Percentiles rank a stretch among this genome's conserved stretches.
phyloP scores from a whole-genome alignment of 192 early-diverging fungal genomes.

The Backusella tarrabulga region DNA sequence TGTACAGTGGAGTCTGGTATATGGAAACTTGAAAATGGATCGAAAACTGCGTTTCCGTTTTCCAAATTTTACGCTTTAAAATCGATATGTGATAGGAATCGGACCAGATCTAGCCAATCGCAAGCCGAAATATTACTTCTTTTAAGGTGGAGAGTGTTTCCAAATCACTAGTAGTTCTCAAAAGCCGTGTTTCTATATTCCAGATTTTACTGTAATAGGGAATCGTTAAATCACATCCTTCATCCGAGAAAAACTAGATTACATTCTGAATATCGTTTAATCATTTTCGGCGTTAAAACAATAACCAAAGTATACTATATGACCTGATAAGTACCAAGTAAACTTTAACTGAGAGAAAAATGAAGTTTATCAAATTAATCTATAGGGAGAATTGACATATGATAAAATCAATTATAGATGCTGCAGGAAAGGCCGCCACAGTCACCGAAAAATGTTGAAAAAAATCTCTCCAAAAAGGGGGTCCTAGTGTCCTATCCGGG shows the following conservation, averaged over 20 bases:
- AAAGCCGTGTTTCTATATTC: too few species aligned
- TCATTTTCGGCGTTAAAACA: conserved; percentile 38
- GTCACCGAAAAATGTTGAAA: conserved; percentile 15
- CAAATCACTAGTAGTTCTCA: too few species aligned
- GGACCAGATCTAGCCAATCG: too few species aligned
- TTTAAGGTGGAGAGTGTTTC: too few species aligned
- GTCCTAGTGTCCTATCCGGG: conserved; percentile 18
- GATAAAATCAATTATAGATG: conserved; percentile 12
- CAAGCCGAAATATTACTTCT: too few species aligned
- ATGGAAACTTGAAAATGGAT: too few species aligned
- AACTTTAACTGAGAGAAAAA: conserved; percentile 34
- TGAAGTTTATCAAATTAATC: conserved; percentile 13
- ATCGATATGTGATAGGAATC: too few species aligned
- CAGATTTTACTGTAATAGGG: too few species aligned
- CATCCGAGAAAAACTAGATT: conserved; percentile 31
- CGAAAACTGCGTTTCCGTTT: too few species aligned
- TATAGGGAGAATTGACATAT: background rate
- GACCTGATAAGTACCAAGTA: conserved; percentile 42
- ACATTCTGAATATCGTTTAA: conserved; percentile 38
- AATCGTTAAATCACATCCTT: background rate
- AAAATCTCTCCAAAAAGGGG: conserved; percentile 15
- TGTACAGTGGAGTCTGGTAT: background rate
- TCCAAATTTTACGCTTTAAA: too few species aligned
- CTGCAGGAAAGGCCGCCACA: conserved; percentile 20
- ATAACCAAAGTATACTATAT: conserved; percentile 28